Percentiles rank a stretch among this genome's conserved stretches.
These are phyloP conservation scores for Rhynchospora breviuscula DNA, from an alignment of 176 grass and related monocot species.

Conservation along the genomic window DNA sequence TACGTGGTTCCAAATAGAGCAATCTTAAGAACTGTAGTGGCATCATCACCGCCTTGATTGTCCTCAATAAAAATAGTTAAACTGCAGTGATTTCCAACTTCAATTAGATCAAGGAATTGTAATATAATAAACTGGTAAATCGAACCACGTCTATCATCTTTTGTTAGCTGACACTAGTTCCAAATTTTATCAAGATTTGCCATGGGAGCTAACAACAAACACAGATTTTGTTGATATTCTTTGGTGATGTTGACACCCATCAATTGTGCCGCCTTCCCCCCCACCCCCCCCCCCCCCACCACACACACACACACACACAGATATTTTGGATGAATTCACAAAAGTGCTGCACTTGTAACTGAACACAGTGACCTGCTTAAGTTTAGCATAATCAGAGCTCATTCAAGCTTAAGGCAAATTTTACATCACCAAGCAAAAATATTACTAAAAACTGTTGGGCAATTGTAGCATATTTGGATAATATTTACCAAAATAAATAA, in stretches of 20 bases:
- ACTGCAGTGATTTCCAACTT: constrained; percentile 34
- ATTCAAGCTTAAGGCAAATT: neutral
- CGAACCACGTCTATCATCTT: neutral
- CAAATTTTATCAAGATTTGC: neutral
- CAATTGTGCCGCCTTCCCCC: neutral
- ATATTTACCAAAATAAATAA: neutral
- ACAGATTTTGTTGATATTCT: neutral
- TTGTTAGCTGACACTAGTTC: neutral
- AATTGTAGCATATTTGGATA: neutral
- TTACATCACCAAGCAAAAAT: neutral
- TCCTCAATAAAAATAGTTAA: constrained; percentile 97
- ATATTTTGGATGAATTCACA: neutral
- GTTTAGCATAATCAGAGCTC: neutral
- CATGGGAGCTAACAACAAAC: neutral
- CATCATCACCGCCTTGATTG: constrained; percentile 78
- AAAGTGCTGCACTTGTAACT: neutral
- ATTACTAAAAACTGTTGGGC: neutral
- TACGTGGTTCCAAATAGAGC: constrained; percentile 77
- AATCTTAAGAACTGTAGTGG: constrained; percentile 91
- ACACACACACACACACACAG: no score
- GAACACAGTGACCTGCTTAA: neutral
- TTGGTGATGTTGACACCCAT: neutral
- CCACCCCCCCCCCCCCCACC: no score
- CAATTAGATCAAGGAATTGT: constrained; percentile 21
- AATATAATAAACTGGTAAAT: neutral